Conservation (phyloP, 495 filamentous ascomycete species). For the Trichoderma virens region DNA sequence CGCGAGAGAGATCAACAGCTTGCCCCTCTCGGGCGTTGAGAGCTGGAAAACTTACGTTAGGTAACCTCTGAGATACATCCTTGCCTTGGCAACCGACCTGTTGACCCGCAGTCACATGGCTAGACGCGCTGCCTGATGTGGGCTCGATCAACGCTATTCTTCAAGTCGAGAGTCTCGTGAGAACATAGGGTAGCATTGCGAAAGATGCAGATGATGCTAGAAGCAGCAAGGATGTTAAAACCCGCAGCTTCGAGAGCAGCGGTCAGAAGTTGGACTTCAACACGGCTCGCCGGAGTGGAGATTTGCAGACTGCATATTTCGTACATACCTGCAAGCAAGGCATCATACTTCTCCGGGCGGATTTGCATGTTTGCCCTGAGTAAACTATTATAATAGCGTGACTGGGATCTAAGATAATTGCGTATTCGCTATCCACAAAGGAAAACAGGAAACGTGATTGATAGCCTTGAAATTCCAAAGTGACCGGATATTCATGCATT, state of each 20-base stretch:
- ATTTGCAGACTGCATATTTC: too few relatives aligned
- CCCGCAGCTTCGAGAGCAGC: not conserved
- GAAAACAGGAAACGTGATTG: not conserved
- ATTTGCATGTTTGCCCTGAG: not conserved
- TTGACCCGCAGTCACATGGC: conserved; percentile 5
- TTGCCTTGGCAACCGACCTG: not conserved
- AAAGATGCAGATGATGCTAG: not conserved
- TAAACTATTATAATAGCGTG: not conserved
- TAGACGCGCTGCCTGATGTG: not conserved
- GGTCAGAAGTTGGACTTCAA: conserved; percentile 2
- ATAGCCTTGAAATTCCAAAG: not conserved
- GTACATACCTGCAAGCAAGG: too few relatives aligned
- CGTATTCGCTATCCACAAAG: not conserved
- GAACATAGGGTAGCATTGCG: not conserved
- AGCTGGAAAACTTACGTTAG: not conserved
- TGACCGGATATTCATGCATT: not conserved
- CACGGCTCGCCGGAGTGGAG: not conserved
- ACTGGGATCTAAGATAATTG: not conserved
- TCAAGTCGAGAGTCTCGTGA: not conserved
- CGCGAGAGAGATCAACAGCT: not conserved
- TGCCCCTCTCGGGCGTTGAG: not conserved
- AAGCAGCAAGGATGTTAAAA: not conserved
- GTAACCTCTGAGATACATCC: not conserved
- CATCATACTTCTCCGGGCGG: too few relatives aligned
- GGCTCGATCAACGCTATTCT: conserved; percentile 3